Evolutionary conservation across 2,329 filamentous ascomycete genomes (phyloP).

Genomic region (Diplodia intermedia): DNA sequence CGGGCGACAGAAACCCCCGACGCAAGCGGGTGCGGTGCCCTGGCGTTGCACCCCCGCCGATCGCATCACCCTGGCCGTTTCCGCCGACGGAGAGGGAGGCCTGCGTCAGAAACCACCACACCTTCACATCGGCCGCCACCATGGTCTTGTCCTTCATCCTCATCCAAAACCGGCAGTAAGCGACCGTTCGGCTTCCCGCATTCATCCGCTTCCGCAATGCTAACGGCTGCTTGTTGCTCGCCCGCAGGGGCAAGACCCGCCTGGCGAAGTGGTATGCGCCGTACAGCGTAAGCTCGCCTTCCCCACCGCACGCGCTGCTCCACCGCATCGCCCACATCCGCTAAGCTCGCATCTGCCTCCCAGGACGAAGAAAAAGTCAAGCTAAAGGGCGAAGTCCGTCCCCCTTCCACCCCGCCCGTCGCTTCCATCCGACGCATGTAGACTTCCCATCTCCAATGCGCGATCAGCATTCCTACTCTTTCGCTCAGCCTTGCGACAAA

Average conservation of each 20-base stretch:
- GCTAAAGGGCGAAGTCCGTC: constrained; percentile 88
- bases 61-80: constrained; percentile 20
- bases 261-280: constrained; percentile 99
- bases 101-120: neutral
- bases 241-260: constrained; percentile 87
- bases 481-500: neutral
- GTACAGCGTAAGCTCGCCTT: constrained; percentile 69
- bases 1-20: constrained; percentile 30
- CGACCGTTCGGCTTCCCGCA: constrained; percentile 31
- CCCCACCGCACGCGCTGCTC: neutral
- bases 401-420: neutral
- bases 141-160: constrained; percentile 85
- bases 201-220: neutral
- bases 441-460: constrained; percentile 1
- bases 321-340: neutral
- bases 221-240: constrained; percentile 17
- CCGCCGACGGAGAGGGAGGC: constrained; percentile 17
- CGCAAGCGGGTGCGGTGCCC: neutral
- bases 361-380: constrained; percentile 98
- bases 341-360: neutral
- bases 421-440: constrained; percentile 5
- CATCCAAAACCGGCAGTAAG: constrained; percentile 86
- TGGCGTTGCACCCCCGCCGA: constrained; percentile 18
- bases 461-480: constrained; percentile 1
- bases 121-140: constrained; percentile 34